Conservation (phyloP, 1,284 basidiomycete species). For the Trametes sp. region DNA sequence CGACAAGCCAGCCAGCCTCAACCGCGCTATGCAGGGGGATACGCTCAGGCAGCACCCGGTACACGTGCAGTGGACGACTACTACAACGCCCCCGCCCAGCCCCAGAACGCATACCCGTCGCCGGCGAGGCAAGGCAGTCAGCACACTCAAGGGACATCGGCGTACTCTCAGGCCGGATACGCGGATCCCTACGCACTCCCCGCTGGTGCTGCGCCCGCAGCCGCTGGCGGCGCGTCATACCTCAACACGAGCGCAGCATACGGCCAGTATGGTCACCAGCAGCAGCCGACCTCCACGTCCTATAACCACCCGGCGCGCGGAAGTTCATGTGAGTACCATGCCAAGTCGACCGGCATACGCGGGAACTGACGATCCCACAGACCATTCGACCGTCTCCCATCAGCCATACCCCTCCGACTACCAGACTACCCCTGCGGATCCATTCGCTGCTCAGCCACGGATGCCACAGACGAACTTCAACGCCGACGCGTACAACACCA, state of each 20-base stretch:
- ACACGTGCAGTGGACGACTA: conserved; percentile 79
- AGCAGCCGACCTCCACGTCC: conserved; percentile 43
- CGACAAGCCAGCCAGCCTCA: conserved; percentile 42
- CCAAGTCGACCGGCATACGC: too few relatives aligned
- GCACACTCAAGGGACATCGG: conserved; percentile 47
- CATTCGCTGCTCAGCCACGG: conserved; percentile 50
- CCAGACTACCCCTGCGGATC: conserved; percentile 52
- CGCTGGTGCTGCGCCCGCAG: conserved; percentile 30
- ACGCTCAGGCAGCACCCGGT: conserved; percentile 67
- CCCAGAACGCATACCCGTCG: conserved; percentile 52
- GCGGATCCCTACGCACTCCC: conserved; percentile 39
- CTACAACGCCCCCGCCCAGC: conserved; percentile 53
- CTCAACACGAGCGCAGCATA: conserved; percentile 19
- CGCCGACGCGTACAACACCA: conserved; percentile 50
- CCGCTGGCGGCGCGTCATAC: conserved; percentile 33
- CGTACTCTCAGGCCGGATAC: conserved; percentile 36
- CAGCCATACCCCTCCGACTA: conserved; percentile 58
- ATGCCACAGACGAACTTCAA: conserved; percentile 44
- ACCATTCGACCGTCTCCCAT: conserved; percentile 55
- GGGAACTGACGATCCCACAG: conserved; percentile 45
- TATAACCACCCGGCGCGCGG: conserved; percentile 64
- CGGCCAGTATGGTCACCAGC: conserved; percentile 39
- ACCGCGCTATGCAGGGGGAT: conserved; percentile 56
- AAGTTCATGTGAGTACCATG: conserved; percentile 59
- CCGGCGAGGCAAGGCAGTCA: conserved; percentile 53